Evolutionary conservation across 495 filamentous ascomycete genomes (phyloP), one percentile per base, ranked within the genome.

Genomic region (Coniosporium apollinis): DNA sequence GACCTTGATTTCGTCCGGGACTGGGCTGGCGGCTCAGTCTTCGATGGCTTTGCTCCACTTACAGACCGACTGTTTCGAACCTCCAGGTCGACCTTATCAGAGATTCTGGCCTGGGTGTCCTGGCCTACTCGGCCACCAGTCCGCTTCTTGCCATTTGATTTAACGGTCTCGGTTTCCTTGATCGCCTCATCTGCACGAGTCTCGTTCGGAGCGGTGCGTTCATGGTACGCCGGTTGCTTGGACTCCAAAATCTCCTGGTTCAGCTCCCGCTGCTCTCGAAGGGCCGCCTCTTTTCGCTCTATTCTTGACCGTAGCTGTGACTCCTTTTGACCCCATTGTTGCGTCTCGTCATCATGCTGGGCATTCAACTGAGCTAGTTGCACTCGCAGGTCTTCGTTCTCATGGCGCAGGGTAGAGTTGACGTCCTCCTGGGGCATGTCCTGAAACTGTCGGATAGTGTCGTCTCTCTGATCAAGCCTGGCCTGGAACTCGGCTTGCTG

Each of bases 101-200:
- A 33, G 29, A 47, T 53, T 20, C 45, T 49, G 19, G 47, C 46
- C 28, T 45, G 47, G 7, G 47, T 53, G 17, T 47, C 37, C 22
- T 40, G 22, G 10, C 46, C 50, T 1, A 35, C 35, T 32, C 39
- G 34, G 5, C 34, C 22, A 25, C 33, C 43, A 3, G 36, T 15
- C 33, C 36, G 35, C 14, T 31, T 38, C 26, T 28, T n/a, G n/a
- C 22, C 22, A 26, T n/a, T 7, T n/a, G 7, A 6, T 7, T 6
- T n/a, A 26, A 26, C 22, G 22, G 7, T 26, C 22, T 26, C 22
- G 7, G 22, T 26, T 26, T n/a, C n/a, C n/a, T n/a, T n/a, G n/a
- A n/a, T n/a, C n/a, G n/a, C n/a, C n/a, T n/a, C n/a, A n/a, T n/a
- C n/a, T n/a, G n/a, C n/a, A n/a, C n/a, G n/a, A n/a, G n/a, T n/a